Evolutionary conservation across 2,329 filamentous ascomycete species (phyloP).

Genomic region (Dothideomycetes sp.): DNA sequence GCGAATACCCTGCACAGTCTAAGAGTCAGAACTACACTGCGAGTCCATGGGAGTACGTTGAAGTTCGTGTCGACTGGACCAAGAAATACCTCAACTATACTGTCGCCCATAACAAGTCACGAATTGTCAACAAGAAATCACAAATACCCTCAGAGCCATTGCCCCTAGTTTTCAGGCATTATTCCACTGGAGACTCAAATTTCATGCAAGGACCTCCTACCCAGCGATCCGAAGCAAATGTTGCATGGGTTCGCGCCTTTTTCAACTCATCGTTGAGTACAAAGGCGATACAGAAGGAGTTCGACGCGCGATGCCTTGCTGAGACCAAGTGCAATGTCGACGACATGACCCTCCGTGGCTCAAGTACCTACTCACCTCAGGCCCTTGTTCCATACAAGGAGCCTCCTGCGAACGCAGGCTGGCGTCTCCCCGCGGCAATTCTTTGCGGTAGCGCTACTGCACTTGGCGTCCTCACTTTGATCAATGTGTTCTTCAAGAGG

Average conservation of each 20-base stretch:
- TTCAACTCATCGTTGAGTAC: constrained; percentile 38
- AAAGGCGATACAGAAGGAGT: constrained; percentile 1
- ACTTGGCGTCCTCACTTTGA: constrained; percentile 1
- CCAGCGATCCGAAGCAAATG: constrained; percentile 27
- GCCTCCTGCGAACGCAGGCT: background rate
- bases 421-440: constrained; percentile 1
- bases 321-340: constrained; percentile 2
- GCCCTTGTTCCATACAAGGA: constrained; percentile 1
- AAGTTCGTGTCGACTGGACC: constrained; percentile 39
- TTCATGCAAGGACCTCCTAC: constrained; percentile 35
- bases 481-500: constrained; percentile 7
- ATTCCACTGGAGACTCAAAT: constrained; percentile 34
- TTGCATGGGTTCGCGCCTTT: constrained; percentile 37
- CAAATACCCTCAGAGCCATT: constrained; percentile 30
- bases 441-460: constrained; percentile 1
- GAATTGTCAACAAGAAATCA: constrained; percentile 22
- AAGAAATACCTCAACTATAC: constrained; percentile 31
- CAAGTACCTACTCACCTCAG: background rate
- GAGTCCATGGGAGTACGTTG: constrained; percentile 34
- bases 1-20: constrained; percentile 25
- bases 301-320: background rate
- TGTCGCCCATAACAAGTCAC: constrained; percentile 26
- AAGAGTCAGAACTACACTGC: constrained; percentile 32
- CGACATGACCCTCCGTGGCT: constrained; percentile 4
- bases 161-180: constrained; percentile 35